Evolutionary conservation across 179 eudicot species (phyloP), one percentile per base, ranked within the genome.

Genomic region (Amaranthus tricolor): DNA sequence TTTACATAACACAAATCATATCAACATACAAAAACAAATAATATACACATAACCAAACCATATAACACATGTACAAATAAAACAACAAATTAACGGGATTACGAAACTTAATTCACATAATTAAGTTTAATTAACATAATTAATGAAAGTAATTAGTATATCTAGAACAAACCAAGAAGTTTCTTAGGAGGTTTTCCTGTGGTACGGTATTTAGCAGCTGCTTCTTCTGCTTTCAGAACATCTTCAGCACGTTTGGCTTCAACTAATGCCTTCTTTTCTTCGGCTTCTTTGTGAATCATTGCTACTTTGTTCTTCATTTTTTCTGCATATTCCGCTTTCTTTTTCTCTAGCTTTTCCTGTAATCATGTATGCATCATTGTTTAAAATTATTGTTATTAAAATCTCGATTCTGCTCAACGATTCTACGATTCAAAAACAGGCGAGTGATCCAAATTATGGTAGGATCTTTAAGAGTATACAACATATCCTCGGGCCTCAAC

Each of bases 121-220:
- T 55, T 31, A 31, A 31, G 40, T 31, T 31, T 31, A 31, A 31
- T 31, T 31, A 14, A 9, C 17, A 66, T 68, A 66, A 53, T 6
- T 16, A 12, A 44, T 52, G 53, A 62, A 70, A 56, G 48, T 16
- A 66, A 61, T 45, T 50, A 15, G 76, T 66, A 71, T 85, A 31
- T 31, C 40, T 79, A 89, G 76, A 91, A 88, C 66, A 85, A 83
- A 71, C 96, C 97, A 21, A 86, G 77, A 16, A 86, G 80, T 73
- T 89, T 94, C 89, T 88, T 94, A 5, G 98, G 98, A 20, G 82
- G 84, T 73, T 89, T 88, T 75, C 96, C 93, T 0, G 88, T 88
- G 68, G 96, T 90, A 10, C 91, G 93, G 70, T 84, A 90, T 59
- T 92, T 94, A 14, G 98, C 94, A 5, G 97, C 90, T 47, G 67